Evolutionary conservation across 108 stramenopile genomes (phyloP).

Genomic region (Aurantiochytrium sp.): DNA sequence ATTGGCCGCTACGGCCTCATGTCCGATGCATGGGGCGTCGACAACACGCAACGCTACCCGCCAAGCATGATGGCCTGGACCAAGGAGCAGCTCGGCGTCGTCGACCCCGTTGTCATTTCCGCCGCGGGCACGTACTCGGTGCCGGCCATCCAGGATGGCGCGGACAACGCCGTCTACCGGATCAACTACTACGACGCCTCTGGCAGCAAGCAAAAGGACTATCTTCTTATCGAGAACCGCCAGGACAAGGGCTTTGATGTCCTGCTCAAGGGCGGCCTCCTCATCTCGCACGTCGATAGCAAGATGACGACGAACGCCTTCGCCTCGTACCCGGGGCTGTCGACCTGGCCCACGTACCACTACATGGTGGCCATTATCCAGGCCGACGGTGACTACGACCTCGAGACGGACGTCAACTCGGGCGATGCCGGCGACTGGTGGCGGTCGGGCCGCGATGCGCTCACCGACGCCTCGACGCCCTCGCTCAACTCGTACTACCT

Average conservation of each 20-base stretch:
- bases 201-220: constrained; percentile 55
- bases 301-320: constrained; percentile 36
- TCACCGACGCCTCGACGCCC: not conserved
- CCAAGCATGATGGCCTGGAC: constrained; percentile 56
- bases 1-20: constrained; percentile 54
- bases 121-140: constrained; percentile 45
- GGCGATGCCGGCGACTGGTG: constrained; percentile 21
- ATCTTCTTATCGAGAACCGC: constrained; percentile 67
- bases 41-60: constrained; percentile 50
- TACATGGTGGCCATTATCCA: constrained; percentile 64
- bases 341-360: constrained; percentile 66
- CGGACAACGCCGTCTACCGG: constrained; percentile 45
- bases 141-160: constrained; percentile 22
- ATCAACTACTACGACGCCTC: constrained; percentile 35
- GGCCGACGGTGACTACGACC: constrained; percentile 68
- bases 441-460: not conserved
- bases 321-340: constrained; percentile 52
- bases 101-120: constrained; percentile 43
- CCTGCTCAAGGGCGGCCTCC: constrained; percentile 54
- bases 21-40: constrained; percentile 52
- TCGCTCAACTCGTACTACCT: not conserved
- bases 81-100: constrained; percentile 58
- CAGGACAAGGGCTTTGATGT: constrained; percentile 55
- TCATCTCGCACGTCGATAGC: constrained; percentile 64
- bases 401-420: constrained; percentile 46